Evolutionary conservation across 1,284 basidiomycete genomes (phyloP), one percentile per base, ranked within the genome.

Genomic region (Ceratobasidium papillatum): DNA sequence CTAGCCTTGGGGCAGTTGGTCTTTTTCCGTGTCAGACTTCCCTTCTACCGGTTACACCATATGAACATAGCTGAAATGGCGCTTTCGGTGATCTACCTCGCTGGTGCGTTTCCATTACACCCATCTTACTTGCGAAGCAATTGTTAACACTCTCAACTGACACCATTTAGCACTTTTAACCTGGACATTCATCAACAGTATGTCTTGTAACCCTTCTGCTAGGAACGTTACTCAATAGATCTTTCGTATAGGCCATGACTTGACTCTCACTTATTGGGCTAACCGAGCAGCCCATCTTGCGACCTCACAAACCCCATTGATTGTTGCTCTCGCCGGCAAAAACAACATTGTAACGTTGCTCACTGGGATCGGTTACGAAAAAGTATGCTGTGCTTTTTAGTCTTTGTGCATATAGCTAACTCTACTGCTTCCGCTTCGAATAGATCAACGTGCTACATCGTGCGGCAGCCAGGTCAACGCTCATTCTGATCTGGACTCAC

Each of bases 271-370:
- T 25, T 56, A 52, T 36, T 74, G 71, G 51, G 75, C 69, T 22
- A 74, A 74, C 54, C 74, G 74, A 36, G 43, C 65, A 38, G 65
- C 65, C 3, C 61, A 73, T 58, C 68, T 76, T 14, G 75, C 73
- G 79, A 81, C 74, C 80, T 83, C 73, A 69, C 79, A 7, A 76
- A 82, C 72, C 78, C 75, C 11, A 82, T 81, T 82, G 81, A 83
- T 81, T 77, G 79, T 64, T 81, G 80, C 77, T 14, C 52, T 77
- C 19, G 59, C 74, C 19, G 76, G 76, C 34, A 76, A 75, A 56
- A 76, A 76, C 49, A 76, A 76, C 32, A 59, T 76, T 47, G 64
- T 76, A 5, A 54, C 76, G 17, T 71, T 68, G 19, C 32, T 77
- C 7, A 66, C 75, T n/a, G 75, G 76, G 9, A 66, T 77, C 25